Evolutionary conservation across 495 filamentous ascomycete genomes (phyloP).

Genomic region (Penicillium bialowiezense): DNA sequence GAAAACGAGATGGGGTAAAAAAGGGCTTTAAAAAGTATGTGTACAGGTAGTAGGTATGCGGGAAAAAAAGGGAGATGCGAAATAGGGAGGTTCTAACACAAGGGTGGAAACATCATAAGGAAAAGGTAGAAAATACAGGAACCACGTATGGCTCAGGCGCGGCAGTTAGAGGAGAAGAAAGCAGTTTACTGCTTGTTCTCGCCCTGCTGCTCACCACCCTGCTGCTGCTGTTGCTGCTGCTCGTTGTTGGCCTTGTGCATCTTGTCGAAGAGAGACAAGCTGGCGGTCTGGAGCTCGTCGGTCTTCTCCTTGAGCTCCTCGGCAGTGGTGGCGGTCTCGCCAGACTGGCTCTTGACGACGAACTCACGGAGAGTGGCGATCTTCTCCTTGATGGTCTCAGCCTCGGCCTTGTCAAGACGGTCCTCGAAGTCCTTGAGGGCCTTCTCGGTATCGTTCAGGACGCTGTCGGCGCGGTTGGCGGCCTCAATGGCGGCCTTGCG

Average conservation of each 20-base stretch:
- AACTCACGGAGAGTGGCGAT: constrained; percentile 84
- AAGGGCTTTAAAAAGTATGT: constrained; percentile 35
- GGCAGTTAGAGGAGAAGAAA: constrained; percentile 1
- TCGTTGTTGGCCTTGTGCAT: constrained; percentile 94
- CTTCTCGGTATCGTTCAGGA: constrained; percentile 97
- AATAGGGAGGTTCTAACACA: constrained; percentile 28
- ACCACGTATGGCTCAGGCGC: constrained; percentile 8
- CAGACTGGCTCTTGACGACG: constrained; percentile 90
- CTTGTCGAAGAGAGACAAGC: constrained; percentile 97
- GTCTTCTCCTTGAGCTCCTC: constrained; percentile 96
- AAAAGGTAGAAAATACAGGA: constrained; percentile 29
- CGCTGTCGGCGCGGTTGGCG: constrained; percentile 95
- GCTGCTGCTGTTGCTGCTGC: constrained; percentile 52
- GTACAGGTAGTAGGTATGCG: constrained; percentile 40
- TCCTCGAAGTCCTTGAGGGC: constrained; percentile 94
- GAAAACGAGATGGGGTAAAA: constrained; percentile 25
- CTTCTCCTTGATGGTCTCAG: constrained; percentile 90
- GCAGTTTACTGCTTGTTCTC: constrained; percentile 79
- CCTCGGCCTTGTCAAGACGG: constrained; percentile 95
- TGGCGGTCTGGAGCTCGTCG: constrained; percentile 93
- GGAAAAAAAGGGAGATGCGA: constrained; percentile 25
- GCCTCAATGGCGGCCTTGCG: constrained; percentile 92
- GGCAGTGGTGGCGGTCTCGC: constrained; percentile 79
- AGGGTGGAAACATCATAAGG: constrained; percentile 14
- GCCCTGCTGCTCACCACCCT: constrained; percentile 57